Conservation (phyloP, 1,284 basidiomycete species). For the Cryptococcus hybrid region DNA sequence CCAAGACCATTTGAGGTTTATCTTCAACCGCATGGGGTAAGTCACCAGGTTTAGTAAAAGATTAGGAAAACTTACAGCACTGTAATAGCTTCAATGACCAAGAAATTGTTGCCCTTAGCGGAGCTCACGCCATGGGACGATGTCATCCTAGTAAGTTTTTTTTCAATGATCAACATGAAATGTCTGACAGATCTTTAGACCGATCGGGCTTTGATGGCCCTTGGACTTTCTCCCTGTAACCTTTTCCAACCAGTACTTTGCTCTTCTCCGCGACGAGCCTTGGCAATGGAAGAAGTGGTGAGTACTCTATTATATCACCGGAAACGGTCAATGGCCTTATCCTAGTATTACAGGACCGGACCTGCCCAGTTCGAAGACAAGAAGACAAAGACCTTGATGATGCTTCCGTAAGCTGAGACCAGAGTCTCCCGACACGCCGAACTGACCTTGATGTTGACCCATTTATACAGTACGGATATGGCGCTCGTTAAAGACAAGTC, state of each 20-base stretch:
- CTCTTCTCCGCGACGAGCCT: conserved; percentile 78
- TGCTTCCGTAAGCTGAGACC: conserved; percentile 68
- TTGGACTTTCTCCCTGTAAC: conserved; percentile 51
- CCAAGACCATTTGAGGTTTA: conserved; percentile 78
- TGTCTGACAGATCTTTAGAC: conserved; percentile 19
- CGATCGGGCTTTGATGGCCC: conserved; percentile 85
- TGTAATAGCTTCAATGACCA: conserved; percentile 76
- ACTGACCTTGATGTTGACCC: background rate
- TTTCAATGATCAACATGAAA: background rate
- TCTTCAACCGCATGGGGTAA: conserved; percentile 84
- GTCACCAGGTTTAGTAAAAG: too few species aligned
- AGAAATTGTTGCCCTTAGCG: conserved; percentile 91
- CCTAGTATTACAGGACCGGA: conserved; percentile 62
- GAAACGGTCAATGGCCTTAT: conserved; percentile 1
- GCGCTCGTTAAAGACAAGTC: conserved; percentile 78
- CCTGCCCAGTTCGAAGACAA: conserved; percentile 94
- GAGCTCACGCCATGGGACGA: conserved; percentile 92
- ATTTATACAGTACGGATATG: conserved; percentile 62
- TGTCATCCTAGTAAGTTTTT: conserved; percentile 69
- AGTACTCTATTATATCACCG: conserved; percentile 2
- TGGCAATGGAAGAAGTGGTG: conserved; percentile 59
- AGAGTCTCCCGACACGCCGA: background rate
- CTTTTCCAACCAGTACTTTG: conserved; percentile 87
- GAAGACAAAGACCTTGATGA: conserved; percentile 86
- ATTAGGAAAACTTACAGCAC: too few species aligned